A percentile compares a stretch with the other conserved stretches of the same genome.
Evolutionary conservation across 2,329 filamentous ascomycete genomes (phyloP).

Genomic region (Dothidotthia symphoricarpi): DNA sequence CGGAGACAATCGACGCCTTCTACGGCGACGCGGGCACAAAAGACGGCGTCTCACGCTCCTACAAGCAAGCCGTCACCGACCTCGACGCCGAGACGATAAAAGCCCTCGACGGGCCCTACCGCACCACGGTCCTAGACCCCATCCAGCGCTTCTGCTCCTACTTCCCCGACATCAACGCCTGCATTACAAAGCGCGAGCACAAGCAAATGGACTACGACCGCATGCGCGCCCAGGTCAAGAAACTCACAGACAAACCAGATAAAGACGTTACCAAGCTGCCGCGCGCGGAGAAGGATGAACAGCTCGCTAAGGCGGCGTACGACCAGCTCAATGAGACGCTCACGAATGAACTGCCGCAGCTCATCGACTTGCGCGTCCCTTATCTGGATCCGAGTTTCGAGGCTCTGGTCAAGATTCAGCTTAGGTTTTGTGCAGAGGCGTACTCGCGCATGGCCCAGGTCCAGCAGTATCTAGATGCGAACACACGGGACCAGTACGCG

Average conservation of each 20-base stretch:
- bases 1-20: conserved; percentile 98
- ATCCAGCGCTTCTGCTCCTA: conserved; percentile 96
- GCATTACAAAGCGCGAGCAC: conserved; percentile 98
- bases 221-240: conserved; percentile 93
- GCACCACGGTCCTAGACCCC: conserved; percentile 89
- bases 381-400: conserved; percentile 97
- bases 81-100: conserved; percentile 98
- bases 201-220: conserved; percentile 98
- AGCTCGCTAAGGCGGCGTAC: conserved; percentile 89
- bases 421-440: conserved; percentile 95
- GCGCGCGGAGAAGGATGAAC: conserved; percentile 91
- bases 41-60: conserved; percentile 92
- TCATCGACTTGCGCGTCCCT: conserved; percentile 94
- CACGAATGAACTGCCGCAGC: conserved; percentile 85
- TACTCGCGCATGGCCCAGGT: conserved; percentile 99
- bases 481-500: conserved; percentile 94
- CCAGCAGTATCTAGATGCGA: conserved; percentile 94
- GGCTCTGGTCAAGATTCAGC: conserved; percentile 96
- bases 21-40: conserved; percentile 94
- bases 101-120: conserved; percentile 92
- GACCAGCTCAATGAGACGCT: conserved; percentile 97
- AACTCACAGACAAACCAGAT: conserved; percentile 95
- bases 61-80: conserved; percentile 98
- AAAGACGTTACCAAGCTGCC: conserved; percentile 97
- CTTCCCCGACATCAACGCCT: conserved; percentile 98